A percentile compares a stretch with the other conserved stretches of the same genome.
Evolutionary conservation across 306 rosid species (phyloP).

Genomic region (Corylus avellana): DNA sequence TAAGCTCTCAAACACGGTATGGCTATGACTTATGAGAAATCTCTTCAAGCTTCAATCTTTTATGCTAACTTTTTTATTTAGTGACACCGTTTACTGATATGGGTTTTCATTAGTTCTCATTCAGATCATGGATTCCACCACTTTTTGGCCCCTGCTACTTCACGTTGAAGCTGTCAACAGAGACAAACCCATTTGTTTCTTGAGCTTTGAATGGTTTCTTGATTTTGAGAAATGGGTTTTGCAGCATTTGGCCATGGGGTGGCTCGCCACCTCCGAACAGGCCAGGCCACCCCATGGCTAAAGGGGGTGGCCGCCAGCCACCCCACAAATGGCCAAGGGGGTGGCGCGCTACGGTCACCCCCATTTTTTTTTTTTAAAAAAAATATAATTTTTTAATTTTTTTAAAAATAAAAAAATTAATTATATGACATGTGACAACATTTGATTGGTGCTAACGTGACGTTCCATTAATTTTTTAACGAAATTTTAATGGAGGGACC

Average conservation of each 20-base stretch:
- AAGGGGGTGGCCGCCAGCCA: too few species aligned
- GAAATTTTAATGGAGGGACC: too few species aligned
- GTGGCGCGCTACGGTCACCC: too few species aligned
- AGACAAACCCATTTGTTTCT: conserved; percentile 30
- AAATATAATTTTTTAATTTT: too few species aligned
- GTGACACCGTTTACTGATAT: conserved; percentile 43
- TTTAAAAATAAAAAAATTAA: too few species aligned
- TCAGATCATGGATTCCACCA: conserved; percentile 31
- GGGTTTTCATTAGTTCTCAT: conserved; percentile 28
- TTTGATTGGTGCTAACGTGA: too few species aligned
- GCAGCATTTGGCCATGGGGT: background rate
- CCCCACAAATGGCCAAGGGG: too few species aligned
- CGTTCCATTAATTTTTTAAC: too few species aligned
- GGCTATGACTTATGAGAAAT: conserved; percentile 18
- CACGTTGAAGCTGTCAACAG: conserved; percentile 21
- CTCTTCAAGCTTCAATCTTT: conserved; percentile 35
- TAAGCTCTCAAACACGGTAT: conserved; percentile 38
- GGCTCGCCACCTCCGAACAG: too few species aligned
- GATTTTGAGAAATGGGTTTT: conserved; percentile 31
- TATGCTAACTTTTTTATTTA: conserved; percentile 24
- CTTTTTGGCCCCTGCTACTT: conserved; percentile 31
- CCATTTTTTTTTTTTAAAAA: too few species aligned
- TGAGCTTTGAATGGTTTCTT: conserved; percentile 27
- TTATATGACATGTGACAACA: too few species aligned
- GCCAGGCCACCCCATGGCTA: too few species aligned